Percentiles rank a stretch among this genome's conserved stretches.
Evolutionary conservation across 2,329 filamentous ascomycete species (phyloP).

Genomic region (Fusarium sp.): DNA sequence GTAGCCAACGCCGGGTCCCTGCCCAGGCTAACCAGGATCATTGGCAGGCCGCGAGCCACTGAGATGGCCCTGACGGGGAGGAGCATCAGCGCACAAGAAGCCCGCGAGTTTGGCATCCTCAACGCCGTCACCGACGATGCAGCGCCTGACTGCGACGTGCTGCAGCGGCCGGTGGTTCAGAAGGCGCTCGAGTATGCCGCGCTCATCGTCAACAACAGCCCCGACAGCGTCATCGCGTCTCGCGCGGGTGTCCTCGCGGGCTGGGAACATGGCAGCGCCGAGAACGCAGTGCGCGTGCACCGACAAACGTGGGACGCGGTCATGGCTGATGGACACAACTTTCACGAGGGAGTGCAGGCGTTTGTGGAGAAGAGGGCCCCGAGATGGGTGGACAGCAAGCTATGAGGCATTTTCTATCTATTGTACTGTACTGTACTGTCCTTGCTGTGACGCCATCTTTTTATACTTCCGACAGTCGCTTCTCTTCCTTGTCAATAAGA

Average conservation of each 20-base stretch:
- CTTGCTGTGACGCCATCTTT: constrained; percentile 25
- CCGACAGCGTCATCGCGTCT: constrained; percentile 76
- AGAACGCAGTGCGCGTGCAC: constrained; percentile 65
- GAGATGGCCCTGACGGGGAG: constrained; percentile 75
- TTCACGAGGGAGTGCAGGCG: constrained; percentile 74
- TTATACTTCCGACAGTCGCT: neutral
- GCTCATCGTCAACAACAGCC: constrained; percentile 72
- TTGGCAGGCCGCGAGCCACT: constrained; percentile 74
- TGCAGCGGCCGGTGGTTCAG: constrained; percentile 56
- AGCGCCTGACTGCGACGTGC: constrained; percentile 44
- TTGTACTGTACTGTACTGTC: neutral
- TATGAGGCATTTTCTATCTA: constrained; percentile 50
- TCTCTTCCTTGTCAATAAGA: constrained; percentile 32
- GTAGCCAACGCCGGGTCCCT: constrained; percentile 77
- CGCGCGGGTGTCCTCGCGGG: constrained; percentile 75
- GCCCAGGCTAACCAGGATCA: constrained; percentile 70
- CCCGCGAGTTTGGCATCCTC: constrained; percentile 72
- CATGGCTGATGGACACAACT: constrained; percentile 73
- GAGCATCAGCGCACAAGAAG: constrained; percentile 66
- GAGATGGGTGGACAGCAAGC: constrained; percentile 69
- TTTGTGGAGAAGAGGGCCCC: constrained; percentile 79
- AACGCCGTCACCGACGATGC: constrained; percentile 66
- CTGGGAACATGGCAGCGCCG: constrained; percentile 73
- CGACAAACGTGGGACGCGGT: constrained; percentile 62
- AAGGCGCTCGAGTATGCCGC: constrained; percentile 68